Base-by-base conservation (phyloP, 352 stramenopile species). In the Elongisporangium prolatum region DNA sequence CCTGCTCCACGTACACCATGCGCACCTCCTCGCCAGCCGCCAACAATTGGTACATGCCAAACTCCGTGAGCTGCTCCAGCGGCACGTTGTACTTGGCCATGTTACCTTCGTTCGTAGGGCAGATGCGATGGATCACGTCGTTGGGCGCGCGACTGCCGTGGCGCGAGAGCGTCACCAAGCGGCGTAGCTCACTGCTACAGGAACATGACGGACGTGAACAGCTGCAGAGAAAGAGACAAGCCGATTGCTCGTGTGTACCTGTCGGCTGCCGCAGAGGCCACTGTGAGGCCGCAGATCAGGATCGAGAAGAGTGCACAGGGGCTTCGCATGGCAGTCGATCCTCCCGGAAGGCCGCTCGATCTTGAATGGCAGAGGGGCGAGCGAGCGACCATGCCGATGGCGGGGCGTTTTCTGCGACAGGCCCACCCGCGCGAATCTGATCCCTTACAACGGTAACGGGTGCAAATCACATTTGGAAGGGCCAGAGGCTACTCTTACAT, bases 61-160 rank as follows among this genome's bases (percentile, higher is more conserved):
- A 69, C 63, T 93, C 83, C 22, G 85, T 95, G 20, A 95, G 72
- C 63, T 95, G 79, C 65, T 85, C 86, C 37, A 86, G 71, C 37
- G 85, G 85, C 59, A 95, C 85, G 24, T 89, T 72, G 72, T 95
- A 95, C 18, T 77, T 65, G 17, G 82, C 67, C 47, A 92, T 57
- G 61, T 95, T 95, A 57, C 49, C 61, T 34, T 67, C 63, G 61
- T 95, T 93, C 52, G 68, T 74, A 10, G 85, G 85, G 49, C 85
- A 95, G 24, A 85, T 71, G 37, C 50, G 56, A 47, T 72, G 67
- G 13, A 82, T 72, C 14, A 91, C 72, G 22, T 71, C 69, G 57
- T 95, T 95, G 0, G 86, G 86, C 21, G 83, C 83, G 21, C 86
- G 86, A 53, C 82, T 94, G 50, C 85, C 84, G 55, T 94, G 82